These are phyloP conservation scores for Fraxinus quadrangulata DNA, from an alignment of 257 asterid species.

Conservation along the genomic window DNA sequence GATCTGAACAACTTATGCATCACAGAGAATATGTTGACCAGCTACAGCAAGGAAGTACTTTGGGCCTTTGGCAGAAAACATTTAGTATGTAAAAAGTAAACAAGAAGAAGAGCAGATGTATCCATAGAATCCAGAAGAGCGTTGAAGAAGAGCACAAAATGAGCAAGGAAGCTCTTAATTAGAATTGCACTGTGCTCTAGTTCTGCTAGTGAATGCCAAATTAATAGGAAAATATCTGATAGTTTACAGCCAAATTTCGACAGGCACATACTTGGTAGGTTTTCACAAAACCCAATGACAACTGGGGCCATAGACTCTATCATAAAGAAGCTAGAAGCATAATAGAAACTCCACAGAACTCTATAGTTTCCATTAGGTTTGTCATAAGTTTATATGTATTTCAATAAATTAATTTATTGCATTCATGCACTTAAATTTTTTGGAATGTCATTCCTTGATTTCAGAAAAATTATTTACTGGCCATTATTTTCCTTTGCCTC, in stretches of 20 bases:
- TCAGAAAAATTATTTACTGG: background rate
- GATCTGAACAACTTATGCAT: background rate
- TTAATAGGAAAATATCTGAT: background rate
- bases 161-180: background rate
- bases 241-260: background rate
- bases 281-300: background rate
- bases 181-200: background rate
- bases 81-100: background rate
- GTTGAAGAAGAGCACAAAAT: background rate
- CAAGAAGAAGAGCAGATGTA: background rate
- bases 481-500: too few species aligned
- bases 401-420: background rate
- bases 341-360: background rate
- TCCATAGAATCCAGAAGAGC: background rate
- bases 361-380: background rate
- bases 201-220: background rate
- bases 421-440: background rate
- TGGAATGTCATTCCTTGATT: background rate
- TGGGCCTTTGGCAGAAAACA: background rate
- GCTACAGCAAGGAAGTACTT: background rate
- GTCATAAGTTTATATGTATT: too few species aligned
- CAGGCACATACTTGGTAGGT: background rate
- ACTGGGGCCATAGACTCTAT: background rate
- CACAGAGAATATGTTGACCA: background rate
- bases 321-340: background rate